phyloP scores from a whole-genome alignment of 352 stramenopile genomes.

The Phytopythium mirpurense region DNA sequence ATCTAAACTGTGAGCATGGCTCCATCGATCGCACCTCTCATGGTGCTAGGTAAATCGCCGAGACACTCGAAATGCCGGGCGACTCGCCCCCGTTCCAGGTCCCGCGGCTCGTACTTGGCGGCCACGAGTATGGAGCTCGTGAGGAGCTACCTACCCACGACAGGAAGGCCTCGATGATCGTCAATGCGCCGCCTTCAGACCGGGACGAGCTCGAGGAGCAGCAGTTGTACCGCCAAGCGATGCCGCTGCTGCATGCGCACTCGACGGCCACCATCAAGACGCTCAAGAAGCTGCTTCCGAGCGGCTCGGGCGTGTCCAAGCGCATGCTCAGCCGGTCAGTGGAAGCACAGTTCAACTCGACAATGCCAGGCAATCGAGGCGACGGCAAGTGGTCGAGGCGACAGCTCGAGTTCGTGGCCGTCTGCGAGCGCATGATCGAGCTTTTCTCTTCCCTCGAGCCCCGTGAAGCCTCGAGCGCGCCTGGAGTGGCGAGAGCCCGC shows the following conservation, averaged over 20 bases:
- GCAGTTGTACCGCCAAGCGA: slow-evolving; percentile 45
- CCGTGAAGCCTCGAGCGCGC: neutral
- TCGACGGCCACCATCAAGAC: slow-evolving; percentile 57
- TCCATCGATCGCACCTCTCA: neutral
- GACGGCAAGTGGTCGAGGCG: slow-evolving; percentile 3
- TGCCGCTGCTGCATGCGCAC: slow-evolving; percentile 50
- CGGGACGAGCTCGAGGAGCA: slow-evolving; percentile 12
- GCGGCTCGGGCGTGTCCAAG: slow-evolving; percentile 32
- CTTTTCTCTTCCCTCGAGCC: slow-evolving; percentile 16
- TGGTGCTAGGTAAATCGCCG: neutral
- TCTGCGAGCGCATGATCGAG: slow-evolving; percentile 42
- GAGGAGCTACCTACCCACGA: neutral
- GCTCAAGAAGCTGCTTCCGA: slow-evolving; percentile 39
- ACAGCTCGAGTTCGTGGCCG: slow-evolving; percentile 36
- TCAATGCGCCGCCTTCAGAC: neutral
- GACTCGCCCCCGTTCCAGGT: neutral
- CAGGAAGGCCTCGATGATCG: neutral
- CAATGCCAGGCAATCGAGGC: neutral
- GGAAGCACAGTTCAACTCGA: too few relatives aligned
- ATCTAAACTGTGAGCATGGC: neutral
- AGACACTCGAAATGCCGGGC: neutral
- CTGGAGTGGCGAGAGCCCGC: neutral
- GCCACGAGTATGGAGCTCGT: neutral
- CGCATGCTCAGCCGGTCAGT: slow-evolving; percentile 29
- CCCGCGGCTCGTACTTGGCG: neutral